Evolutionary conservation across 2,329 filamentous ascomycete species (phyloP), one percentile per base, ranked within the genome.

Genomic region (Colletotrichum siamense): DNA sequence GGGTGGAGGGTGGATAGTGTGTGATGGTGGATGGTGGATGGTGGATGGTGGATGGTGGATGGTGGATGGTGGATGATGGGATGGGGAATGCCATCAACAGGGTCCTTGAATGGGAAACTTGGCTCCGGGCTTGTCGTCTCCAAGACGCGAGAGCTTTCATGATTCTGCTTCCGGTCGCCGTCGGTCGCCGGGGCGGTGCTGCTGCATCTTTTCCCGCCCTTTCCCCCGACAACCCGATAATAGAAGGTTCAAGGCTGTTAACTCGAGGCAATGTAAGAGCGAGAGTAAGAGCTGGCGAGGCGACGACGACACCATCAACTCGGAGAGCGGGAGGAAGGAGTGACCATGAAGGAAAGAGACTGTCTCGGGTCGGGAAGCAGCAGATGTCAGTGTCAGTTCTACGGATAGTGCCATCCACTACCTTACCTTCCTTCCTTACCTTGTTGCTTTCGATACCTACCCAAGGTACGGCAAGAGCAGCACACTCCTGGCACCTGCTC

Each of bases 221-320:
- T 76, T 76, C 26, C 44, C 49, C 73, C 69, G 73, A 69, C 64
- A 32, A 59, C 64, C 73, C 73, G 73, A 73, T 30, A 36, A 61
- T 30, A 12, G 8, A 30, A 36, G 13, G 30, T 32, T 34, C 32
- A 32, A 26, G 34, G 16, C 16, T 36, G 13, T 36, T 39, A 16
- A 71, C 13, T 7, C 13, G 52, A 57, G 34, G 49, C 16, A 30
- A 64, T 5, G 15, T 62, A 24, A 22, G 30, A 57, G 26, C 44
- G 18, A 57, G 49, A 68, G 28, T 16, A 68, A 57, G 44, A 57
- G 57, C 57, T 49, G 39, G 39, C 39, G 39, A 49, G 39, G 39
- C 39, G 39, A 49, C 39, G 39, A 49, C 39, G 18, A 49, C 39
- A 49, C 39, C 39, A 49, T 49, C 39, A 49, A 49, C 18, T 49